Conservation (phyloP, 1,284 basidiomycete species). For the Cutaneotrichosporon sp. region DNA sequence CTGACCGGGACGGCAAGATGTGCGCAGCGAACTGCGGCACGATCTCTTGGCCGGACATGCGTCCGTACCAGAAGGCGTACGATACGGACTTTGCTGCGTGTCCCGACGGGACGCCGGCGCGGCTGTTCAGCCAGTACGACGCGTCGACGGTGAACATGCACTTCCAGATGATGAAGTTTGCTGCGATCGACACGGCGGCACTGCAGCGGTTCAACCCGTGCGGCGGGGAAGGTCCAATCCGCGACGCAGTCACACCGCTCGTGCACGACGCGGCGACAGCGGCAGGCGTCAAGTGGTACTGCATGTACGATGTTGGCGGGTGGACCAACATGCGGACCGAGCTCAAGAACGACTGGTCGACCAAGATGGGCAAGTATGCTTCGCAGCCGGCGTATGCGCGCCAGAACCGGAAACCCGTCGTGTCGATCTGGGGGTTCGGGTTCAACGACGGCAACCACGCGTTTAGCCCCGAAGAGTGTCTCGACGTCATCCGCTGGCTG, state of each 20-base stretch:
- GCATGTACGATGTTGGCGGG: conserved; percentile 18
- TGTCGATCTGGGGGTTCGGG: conserved; percentile 20
- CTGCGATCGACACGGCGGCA: conserved; percentile 18
- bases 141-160: conserved; percentile 11
- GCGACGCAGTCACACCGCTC: conserved; percentile 10
- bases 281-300: conserved; percentile 18
- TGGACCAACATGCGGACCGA: conserved; percentile 13
- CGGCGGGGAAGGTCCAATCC: conserved; percentile 16
- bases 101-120: conserved; percentile 5
- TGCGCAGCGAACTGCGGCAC: conserved; percentile 12
- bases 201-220: conserved; percentile 21
- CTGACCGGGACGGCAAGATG: conserved; percentile 6
- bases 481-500: conserved; percentile 16
- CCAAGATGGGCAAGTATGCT: conserved; percentile 12
- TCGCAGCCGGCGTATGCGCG: conserved; percentile 8
- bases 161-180: conserved; percentile 15
- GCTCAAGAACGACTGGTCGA: conserved; percentile 14
- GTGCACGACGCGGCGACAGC: conserved; percentile 8
- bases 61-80: conserved; percentile 11
- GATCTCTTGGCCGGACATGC: conserved; percentile 19
- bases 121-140: conserved; percentile 15
- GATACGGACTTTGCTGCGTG: background rate
- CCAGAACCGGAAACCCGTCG: conserved; percentile 19
- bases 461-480: conserved; percentile 7
- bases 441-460: conserved; percentile 16